Conservation (phyloP, 495 filamentous ascomycete species). For the Penicillium coprophilum region DNA sequence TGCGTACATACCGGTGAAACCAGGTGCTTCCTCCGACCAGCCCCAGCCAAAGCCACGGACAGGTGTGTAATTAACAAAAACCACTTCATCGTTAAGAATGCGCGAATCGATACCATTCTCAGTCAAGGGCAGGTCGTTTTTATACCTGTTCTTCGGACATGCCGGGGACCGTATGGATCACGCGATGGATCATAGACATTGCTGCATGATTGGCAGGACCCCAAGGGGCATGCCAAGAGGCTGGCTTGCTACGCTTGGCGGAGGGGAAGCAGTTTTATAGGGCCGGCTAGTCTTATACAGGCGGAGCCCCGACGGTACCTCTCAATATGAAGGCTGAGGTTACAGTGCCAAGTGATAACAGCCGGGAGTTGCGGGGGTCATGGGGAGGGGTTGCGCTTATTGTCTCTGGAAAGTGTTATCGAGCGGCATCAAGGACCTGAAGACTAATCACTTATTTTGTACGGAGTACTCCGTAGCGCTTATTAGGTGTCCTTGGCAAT, state of each 20-base stretch:
- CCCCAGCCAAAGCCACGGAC: constrained; percentile 13
- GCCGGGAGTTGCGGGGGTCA: neutral
- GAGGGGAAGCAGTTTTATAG: constrained; percentile 10
- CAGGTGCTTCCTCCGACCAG: constrained; percentile 9
- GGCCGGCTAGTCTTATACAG: constrained; percentile 11
- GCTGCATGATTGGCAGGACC: constrained; percentile 2
- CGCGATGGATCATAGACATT: constrained; percentile 11
- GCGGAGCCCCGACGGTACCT: constrained; percentile 25
- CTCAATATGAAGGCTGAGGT: constrained; percentile 16
- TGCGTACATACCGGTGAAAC: constrained; percentile 19
- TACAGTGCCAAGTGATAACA: constrained; percentile 17
- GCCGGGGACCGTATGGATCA: neutral
- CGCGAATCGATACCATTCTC: neutral
- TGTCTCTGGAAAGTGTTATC: no score
- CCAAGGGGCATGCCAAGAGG: constrained; percentile 10
- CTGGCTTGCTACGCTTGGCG: constrained; percentile 17
- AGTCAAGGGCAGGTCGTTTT: neutral
- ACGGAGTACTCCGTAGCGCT: no score
- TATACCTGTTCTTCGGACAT: constrained; percentile 4
- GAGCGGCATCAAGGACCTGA: no score
- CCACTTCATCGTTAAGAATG: constrained; percentile 19
- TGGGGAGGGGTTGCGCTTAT: neutral
- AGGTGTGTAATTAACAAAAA: constrained; percentile 5
- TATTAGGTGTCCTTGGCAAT: no score
- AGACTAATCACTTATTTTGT: no score